These are phyloP conservation scores for Globisporangium cylindrosporum DNA, from an alignment of 352 stramenopile species.

Conservation along the genomic window DNA sequence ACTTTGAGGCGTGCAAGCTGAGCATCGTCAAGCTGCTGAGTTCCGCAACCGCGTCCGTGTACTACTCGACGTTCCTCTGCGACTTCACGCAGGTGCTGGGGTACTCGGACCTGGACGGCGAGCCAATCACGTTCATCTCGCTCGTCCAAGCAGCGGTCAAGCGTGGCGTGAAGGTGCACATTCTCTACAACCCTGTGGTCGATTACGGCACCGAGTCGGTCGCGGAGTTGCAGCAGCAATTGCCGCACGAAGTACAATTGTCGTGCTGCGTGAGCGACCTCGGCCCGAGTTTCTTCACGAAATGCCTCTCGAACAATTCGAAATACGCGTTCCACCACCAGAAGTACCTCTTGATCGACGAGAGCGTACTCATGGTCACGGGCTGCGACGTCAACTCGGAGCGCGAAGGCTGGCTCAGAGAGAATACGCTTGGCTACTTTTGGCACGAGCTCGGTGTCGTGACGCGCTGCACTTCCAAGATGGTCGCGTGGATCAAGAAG, in stretches of 20 bases:
- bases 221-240: slow-evolving; percentile 37
- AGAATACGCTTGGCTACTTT: slow-evolving; percentile 66
- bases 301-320: slow-evolving; percentile 70
- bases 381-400: slow-evolving; percentile 76
- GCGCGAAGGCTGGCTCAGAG: slow-evolving; percentile 59
- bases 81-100: slow-evolving; percentile 63
- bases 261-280: slow-evolving; percentile 67
- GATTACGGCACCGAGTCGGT: slow-evolving; percentile 73
- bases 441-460: slow-evolving; percentile 74
- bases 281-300: slow-evolving; percentile 39
- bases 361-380: slow-evolving; percentile 63
- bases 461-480: slow-evolving; percentile 37
- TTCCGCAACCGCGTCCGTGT: slow-evolving; percentile 53
- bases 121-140: slow-evolving; percentile 51
- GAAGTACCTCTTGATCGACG: slow-evolving; percentile 76
- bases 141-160: slow-evolving; percentile 52
- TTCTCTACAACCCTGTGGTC: slow-evolving; percentile 70
- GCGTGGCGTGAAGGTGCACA: slow-evolving; percentile 59
- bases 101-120: slow-evolving; percentile 25
- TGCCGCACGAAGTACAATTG: slow-evolving; percentile 49
- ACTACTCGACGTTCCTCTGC: slow-evolving; percentile 83
- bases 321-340: slow-evolving; percentile 83
- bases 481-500: slow-evolving; percentile 55
- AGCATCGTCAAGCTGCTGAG: slow-evolving; percentile 55
- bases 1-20: slow-evolving; percentile 68